Conservation (phyloP, 441 rosid genomes). For the Macaranga tanarius region DNA sequence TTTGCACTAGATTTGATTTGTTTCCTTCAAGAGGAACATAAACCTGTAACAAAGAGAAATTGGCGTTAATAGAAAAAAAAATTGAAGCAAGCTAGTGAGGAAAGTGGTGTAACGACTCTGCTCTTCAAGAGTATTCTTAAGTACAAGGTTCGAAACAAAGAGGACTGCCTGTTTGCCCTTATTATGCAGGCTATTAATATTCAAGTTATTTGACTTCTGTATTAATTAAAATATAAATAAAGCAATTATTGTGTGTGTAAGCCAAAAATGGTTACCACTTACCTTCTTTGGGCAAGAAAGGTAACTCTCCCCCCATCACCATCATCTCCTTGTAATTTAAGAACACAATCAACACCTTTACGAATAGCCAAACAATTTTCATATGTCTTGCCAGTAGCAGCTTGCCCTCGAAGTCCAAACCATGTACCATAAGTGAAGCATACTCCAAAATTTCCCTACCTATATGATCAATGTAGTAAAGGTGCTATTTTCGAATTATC, state of each 20-base stretch:
- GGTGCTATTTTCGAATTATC: too few relatives aligned
- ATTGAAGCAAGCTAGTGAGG: too few relatives aligned
- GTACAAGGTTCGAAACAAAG: too few relatives aligned
- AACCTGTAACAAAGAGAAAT: slow-evolving; percentile 18
- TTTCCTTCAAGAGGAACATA: slow-evolving; percentile 44
- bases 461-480: neutral
- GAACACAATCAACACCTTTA: slow-evolving; percentile 42
- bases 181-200: too few relatives aligned
- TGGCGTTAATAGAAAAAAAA: too few relatives aligned
- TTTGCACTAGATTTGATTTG: slow-evolving; percentile 44
- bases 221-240: too few relatives aligned
- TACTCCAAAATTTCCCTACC: slow-evolving; percentile 48
- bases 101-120: too few relatives aligned
- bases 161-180: too few relatives aligned
- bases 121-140: too few relatives aligned
- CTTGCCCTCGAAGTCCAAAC: slow-evolving; percentile 39
- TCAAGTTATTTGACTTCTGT: too few relatives aligned
- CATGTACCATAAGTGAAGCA: slow-evolving; percentile 47
- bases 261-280: slow-evolving; percentile 2
- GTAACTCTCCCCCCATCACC: slow-evolving; percentile 60
- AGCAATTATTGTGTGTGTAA: too few relatives aligned
- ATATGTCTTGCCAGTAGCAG: slow-evolving; percentile 45
- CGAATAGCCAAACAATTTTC: slow-evolving; percentile 33
- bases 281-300: slow-evolving; percentile 44
- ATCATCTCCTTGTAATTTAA: slow-evolving; percentile 34